Base-by-base conservation (phyloP, 306 rosid species). In the Dalbergia oliveri region DNA sequence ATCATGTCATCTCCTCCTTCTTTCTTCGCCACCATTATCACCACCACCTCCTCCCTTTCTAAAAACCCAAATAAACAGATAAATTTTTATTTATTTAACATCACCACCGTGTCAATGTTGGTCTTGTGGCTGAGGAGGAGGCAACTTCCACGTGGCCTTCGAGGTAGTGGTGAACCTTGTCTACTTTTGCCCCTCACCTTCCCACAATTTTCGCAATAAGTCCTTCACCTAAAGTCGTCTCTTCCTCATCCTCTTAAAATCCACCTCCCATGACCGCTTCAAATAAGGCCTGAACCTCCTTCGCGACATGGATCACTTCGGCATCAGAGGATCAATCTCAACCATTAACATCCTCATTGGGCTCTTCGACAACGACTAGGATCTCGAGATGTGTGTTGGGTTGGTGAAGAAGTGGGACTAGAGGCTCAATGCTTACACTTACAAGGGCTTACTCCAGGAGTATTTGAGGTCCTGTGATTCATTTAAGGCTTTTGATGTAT, bases 391-490 rank as follows among this genome's bases (percentile, higher is more conserved):
- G 8, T 87, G 96, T 60, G 45, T 84, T 14, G 89, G 81, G 6
- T 78, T 95, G 85, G 87, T 95, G 57, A 78, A 89, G 79, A 93
- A 95, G 78, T 93, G 98, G 98, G 82, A 82, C 31, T 83, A 93
- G 57, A 88, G 63, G 35, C 76, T 93, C 86, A 93, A 83, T 69
- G 83, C 91, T 51, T 95, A 89, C 88, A 90, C 97, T 41, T 91
- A 89, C 87, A 93, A 92, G 83, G 93, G 98, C 72, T 75, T 95
- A 87, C 93, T 95, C 49, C 99, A 95, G 80, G 99, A 97, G 10
- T 87, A 89, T 79, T 61, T 95, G 78, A 86, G 98, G 15, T 88
- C 97, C 5, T 56, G 33, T 61, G 86, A 93, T 73, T 85, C 89
- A 0, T 1, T 41, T 9, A 81, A 77, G 31, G 98, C 96, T 3